Evolutionary conservation across 352 stramenopile genomes (phyloP), one percentile per base, ranked within the genome.

Genomic region (Pythium folliculosum): DNA sequence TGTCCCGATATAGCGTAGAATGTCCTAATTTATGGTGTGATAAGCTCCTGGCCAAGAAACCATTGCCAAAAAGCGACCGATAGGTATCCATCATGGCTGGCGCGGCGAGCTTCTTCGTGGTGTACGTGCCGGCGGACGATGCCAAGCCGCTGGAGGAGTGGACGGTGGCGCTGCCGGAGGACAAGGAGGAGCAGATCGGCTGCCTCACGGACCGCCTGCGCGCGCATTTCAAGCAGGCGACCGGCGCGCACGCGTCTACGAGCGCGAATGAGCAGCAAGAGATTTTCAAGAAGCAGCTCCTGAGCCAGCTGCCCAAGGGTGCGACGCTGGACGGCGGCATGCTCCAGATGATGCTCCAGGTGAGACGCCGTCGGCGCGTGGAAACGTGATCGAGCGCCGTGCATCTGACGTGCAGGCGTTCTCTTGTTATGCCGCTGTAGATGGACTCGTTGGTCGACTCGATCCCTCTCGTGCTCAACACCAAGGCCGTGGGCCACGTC

Each of bases 391-490:
- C 5, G 27, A 32, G 2, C 27, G 27, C 27, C 32, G 37, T 50
- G 19, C n/a, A 14, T 40, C 19, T 35, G 37, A 21, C 7, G 22
- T 13, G 5, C 6, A 16, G 1, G 19, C 19, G 27, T 27, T 14
- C 38, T 13, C 35, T 8, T 17, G 1, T 3, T 51, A 35, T 19
- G 32, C 35, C 30, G n/a, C n/a, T n/a, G 23, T 69, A 91, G 75
- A 95, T 95, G 87, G 87, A 95, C 64, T 92, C 82, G 49, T 77
- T 95, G 13, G 88, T 96, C 65, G 89, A 96, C 66, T 93, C 89
- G 50, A 81, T 96, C 23, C 85, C 88, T n/a, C 78, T 96, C 23
- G 80, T 95, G 63, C 75, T 92, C 59, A 96, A 96, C 77, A 87
- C 81, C 53, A 73, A 74, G 35, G 83, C 81, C 3, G 81, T 85